phyloP scores from a whole-genome alignment of 2,329 filamentous ascomycete genomes.

The Ophiognomonia clavigignenti-juglandacearum region DNA sequence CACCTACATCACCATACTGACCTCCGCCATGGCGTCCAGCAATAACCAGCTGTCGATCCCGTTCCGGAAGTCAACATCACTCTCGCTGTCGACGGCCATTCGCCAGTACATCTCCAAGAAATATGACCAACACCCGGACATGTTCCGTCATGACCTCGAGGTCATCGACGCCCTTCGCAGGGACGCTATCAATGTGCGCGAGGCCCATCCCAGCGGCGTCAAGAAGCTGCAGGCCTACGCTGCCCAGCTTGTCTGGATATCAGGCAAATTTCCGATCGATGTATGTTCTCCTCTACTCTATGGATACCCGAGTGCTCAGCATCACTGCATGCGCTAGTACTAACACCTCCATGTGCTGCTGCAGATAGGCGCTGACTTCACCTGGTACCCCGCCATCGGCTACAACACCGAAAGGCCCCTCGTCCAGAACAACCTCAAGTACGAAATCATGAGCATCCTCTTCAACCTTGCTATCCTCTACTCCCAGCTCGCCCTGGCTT shows the following conservation, averaged over 20 bases:
- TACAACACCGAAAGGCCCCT: conserved; percentile 77
- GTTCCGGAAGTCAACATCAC: conserved; percentile 77
- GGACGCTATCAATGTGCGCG: conserved; percentile 83
- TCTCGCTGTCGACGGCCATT: conserved; percentile 77
- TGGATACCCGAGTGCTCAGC: conserved; percentile 1
- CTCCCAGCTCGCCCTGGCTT: conserved; percentile 80
- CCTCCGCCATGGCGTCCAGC: conserved; percentile 19
- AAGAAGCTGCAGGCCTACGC: conserved; percentile 88
- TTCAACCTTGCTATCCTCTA: conserved; percentile 94
- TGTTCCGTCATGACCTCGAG: conserved; percentile 84
- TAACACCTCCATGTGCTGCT: neutral
- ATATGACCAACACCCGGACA: conserved; percentile 98
- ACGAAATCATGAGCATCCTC: conserved; percentile 87
- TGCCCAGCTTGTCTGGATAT: conserved; percentile 87
- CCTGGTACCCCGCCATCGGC: conserved; percentile 90
- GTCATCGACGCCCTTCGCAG: conserved; percentile 77
- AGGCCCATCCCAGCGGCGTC: conserved; percentile 82
- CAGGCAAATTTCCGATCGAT: conserved; percentile 94
- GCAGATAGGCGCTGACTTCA: conserved; percentile 88
- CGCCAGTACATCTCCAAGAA: conserved; percentile 95
- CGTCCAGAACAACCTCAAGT: conserved; percentile 61
- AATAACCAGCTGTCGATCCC: conserved; percentile 71
- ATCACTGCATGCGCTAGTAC: neutral
- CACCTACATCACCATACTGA: too few relatives aligned
- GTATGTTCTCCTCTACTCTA: conserved; percentile 42